These are phyloP conservation scores for Cyberlindnera mycetangii DNA, from an alignment of 805 yeast genomes.

Conservation along the genomic window DNA sequence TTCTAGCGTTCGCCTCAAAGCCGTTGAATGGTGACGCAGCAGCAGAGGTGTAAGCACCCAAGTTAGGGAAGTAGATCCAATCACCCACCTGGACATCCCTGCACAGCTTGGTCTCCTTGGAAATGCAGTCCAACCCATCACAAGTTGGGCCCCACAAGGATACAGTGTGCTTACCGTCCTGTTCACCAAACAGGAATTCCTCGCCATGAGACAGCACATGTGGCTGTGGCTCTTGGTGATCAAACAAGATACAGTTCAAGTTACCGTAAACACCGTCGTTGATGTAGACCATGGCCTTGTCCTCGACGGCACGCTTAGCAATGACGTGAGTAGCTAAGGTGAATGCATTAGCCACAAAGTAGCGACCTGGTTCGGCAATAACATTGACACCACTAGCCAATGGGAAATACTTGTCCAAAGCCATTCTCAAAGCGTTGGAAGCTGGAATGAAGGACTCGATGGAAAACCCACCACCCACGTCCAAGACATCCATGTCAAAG, in stretches of 20 bases:
- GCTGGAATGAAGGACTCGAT: slow-evolving; percentile 57
- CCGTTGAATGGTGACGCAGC: slow-evolving; percentile 96
- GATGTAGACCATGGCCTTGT: slow-evolving; percentile 70
- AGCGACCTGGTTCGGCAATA: slow-evolving; percentile 95
- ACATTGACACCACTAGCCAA: slow-evolving; percentile 38
- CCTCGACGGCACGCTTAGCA: slow-evolving; percentile 63
- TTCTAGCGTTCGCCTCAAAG: slow-evolving; percentile 58
- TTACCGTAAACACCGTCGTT: slow-evolving; percentile 97
- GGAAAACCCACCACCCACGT: slow-evolving; percentile 93
- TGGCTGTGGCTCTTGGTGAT: slow-evolving; percentile 81
- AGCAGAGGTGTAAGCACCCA: slow-evolving; percentile 91
- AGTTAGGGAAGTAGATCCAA: slow-evolving; percentile 80
- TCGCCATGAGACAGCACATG: slow-evolving; percentile 57
- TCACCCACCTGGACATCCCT: slow-evolving; percentile 76
- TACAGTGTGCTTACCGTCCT: slow-evolving; percentile 34
- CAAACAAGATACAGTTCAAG: slow-evolving; percentile 89
- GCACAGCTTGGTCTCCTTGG: slow-evolving; percentile 49
- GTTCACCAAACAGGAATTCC: slow-evolving; percentile 39
- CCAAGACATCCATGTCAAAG: slow-evolving; percentile 53
- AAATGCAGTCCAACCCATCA: slow-evolving; percentile 89
- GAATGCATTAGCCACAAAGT: slow-evolving; percentile 80
- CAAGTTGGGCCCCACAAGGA: slow-evolving; percentile 99
- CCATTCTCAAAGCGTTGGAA: slow-evolving; percentile 51
- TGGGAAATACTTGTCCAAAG: slow-evolving; percentile 64
- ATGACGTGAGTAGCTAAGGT: slow-evolving; percentile 81